Percentiles rank a stretch among this genome's conserved stretches.
phyloP scores from a whole-genome alignment of 345 rosid genomes.

The Eucalyptus caleyi region DNA sequence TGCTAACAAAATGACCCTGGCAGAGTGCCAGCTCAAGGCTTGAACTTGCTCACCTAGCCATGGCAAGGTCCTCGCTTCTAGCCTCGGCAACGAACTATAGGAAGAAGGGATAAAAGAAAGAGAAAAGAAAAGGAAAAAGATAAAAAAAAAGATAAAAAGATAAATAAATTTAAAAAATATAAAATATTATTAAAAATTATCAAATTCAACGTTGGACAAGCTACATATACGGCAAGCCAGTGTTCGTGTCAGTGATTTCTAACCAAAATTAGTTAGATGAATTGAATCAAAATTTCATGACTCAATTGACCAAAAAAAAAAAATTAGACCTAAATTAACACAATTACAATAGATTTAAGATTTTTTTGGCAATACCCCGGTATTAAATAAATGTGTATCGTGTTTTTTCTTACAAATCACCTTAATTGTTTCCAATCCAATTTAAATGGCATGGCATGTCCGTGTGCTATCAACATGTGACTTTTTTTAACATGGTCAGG shows the following conservation, averaged over 20 bases:
- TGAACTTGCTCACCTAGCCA: neutral
- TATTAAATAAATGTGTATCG: neutral
- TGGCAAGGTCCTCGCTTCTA: neutral
- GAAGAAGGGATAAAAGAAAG: neutral
- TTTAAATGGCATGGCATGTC: neutral
- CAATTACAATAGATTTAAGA: fast-evolving
- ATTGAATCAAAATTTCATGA: fast-evolving
- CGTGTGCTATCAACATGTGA: neutral
- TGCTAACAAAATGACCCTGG: too few species aligned
- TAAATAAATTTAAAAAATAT: too few species aligned
- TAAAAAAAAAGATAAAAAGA: too few species aligned
- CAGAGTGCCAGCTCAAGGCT: too few species aligned
- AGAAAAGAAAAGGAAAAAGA: fast-evolving
- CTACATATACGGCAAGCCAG: fast-evolving
- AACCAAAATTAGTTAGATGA: fast-evolving
- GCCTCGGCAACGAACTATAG: fast-evolving
- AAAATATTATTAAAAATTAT: neutral
- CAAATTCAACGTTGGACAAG: fast-evolving
- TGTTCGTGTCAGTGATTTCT: fast-evolving
- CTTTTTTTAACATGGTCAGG: neutral
- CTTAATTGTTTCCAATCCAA: neutral
- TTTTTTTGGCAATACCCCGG: neutral
- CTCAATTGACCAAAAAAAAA: neutral
- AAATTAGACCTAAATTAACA: neutral
- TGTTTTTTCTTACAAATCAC: neutral